Evolutionary conservation across 2,329 filamentous ascomycete genomes (phyloP), one percentile per base, ranked within the genome.

Genomic region (Aspergillus jensenii): DNA sequence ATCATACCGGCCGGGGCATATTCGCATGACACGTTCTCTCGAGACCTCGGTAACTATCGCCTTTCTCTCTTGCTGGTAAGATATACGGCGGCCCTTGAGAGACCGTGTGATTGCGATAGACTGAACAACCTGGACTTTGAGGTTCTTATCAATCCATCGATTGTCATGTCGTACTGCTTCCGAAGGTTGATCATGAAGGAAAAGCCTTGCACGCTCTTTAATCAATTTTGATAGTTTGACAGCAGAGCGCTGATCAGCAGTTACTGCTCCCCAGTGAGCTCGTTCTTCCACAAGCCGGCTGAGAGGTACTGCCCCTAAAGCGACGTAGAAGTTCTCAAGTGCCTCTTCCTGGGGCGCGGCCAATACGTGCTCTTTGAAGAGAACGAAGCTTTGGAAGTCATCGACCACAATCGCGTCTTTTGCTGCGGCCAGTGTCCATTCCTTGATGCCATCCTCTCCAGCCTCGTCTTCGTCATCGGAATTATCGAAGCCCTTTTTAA

Each of bases 301-400:
- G 19, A 99, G 81, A 55, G 85, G 86, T 45, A 87, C 84, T 3
- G 91, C 89, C 1, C 95, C 95, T 3, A 99, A 86, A 7, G 87
- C 83, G 37, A 86, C 76, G 73, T 99, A 99, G 62, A 99, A 93
- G 1, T 84, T 82, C 71, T 99, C 95, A 1, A 99, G 79, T 0
- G 78, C 72, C 62, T 98, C 95, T 69, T 99, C 95, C 71, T 96
- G 90, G 0, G 95, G 96, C 0, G 93, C 92, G 60, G 90, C 92
- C 27, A 96, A 82, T 31, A 99, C 81, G 61, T 87, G 85, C 52
- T 91, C 86, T 69, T 93, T 93, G 80, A 99, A 99, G 1, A 95
- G 81, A 35, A 89, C 88, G 71, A 93, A 96, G 68, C 90, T 92
- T 67, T 91, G 90, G 66, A 95, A 93, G 67, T 98, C 93, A 70